A percentile compares a stretch with the other conserved stretches of the same genome.
Evolutionary conservation across 1,139 yeast genomes (phyloP).

Genomic region (Candida sp.): DNA sequence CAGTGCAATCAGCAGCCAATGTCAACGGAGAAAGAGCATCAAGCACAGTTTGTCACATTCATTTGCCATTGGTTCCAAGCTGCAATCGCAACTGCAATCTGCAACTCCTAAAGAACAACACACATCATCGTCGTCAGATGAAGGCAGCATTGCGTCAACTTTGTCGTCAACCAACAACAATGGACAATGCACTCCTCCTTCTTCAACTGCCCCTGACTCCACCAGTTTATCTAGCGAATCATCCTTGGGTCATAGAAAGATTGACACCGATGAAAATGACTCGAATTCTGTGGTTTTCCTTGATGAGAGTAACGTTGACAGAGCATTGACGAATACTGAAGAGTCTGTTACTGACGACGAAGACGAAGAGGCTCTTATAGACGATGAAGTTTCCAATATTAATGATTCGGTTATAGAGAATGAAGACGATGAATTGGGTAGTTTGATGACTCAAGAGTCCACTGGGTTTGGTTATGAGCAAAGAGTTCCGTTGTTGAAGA

Average conservation of each 20-base stretch:
- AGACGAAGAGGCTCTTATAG: background rate
- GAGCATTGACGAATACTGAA: background rate
- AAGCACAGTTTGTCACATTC: slow-evolving; percentile 12
- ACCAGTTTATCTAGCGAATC: slow-evolving; percentile 6
- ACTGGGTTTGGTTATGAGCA: slow-evolving; percentile 24
- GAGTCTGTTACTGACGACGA: slow-evolving; percentile 2
- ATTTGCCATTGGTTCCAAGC: slow-evolving; percentile 6
- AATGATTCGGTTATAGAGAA: slow-evolving; percentile 5
- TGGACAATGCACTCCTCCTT: slow-evolving; percentile 7
- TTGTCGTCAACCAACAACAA: slow-evolving; percentile 1
- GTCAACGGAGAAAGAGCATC: slow-evolving; percentile 5
- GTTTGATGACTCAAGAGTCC: slow-evolving; percentile 25
- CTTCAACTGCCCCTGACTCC: slow-evolving; percentile 10
- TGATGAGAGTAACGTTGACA: slow-evolving; percentile 6
- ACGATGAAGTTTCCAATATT: background rate
- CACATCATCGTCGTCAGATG: slow-evolving; percentile 4
- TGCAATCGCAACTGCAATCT: background rate
- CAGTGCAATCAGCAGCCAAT: background rate
- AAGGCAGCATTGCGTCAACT: slow-evolving; percentile 4
- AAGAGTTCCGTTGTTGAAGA: slow-evolving; percentile 33
- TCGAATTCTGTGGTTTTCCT: slow-evolving; percentile 4
- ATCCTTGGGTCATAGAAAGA: background rate
- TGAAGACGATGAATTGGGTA: slow-evolving; percentile 13
- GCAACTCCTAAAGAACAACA: background rate
- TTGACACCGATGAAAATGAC: background rate